Evolutionary conservation across 2,329 filamentous ascomycete species (phyloP).

Genomic region (Coniochaeta sp.): DNA sequence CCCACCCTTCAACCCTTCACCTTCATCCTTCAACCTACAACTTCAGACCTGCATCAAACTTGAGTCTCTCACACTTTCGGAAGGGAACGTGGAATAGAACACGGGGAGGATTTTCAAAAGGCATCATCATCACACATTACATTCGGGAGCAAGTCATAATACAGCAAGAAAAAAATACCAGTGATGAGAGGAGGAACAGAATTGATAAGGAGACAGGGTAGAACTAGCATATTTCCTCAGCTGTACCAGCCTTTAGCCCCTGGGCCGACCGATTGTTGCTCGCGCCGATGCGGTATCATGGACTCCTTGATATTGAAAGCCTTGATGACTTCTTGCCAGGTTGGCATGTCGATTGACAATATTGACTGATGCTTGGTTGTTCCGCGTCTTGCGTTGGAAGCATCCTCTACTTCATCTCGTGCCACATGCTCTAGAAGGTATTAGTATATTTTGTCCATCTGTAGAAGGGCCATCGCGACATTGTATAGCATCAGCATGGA

Average conservation of each 20-base stretch:
- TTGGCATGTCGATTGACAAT: constrained; percentile 76
- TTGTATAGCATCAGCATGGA: background rate
- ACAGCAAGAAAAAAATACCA: background rate
- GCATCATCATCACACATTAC: background rate
- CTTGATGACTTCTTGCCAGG: constrained; percentile 71
- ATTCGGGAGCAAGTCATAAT: background rate
- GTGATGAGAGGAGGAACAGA: background rate
- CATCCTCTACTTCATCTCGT: constrained; percentile 38
- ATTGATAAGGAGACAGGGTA: background rate
- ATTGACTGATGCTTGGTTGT: constrained; percentile 76
- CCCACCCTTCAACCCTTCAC: too few relatives aligned
- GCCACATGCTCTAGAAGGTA: constrained; percentile 30
- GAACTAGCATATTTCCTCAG: constrained; percentile 4
- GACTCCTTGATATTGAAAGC: constrained; percentile 69
- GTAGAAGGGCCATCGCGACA: background rate
- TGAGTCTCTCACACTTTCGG: too few relatives aligned
- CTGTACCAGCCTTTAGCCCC: constrained; percentile 61
- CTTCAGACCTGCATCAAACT: background rate
- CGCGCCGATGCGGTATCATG: constrained; percentile 76
- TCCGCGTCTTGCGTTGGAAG: constrained; percentile 36
- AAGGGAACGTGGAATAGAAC: too few relatives aligned
- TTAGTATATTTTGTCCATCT: background rate
- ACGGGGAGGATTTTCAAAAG: background rate
- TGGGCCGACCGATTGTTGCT: constrained; percentile 42
- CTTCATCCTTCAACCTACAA: background rate